Conservation (phyloP, 176 grass and related monocot species). For the Juncus effusus region DNA sequence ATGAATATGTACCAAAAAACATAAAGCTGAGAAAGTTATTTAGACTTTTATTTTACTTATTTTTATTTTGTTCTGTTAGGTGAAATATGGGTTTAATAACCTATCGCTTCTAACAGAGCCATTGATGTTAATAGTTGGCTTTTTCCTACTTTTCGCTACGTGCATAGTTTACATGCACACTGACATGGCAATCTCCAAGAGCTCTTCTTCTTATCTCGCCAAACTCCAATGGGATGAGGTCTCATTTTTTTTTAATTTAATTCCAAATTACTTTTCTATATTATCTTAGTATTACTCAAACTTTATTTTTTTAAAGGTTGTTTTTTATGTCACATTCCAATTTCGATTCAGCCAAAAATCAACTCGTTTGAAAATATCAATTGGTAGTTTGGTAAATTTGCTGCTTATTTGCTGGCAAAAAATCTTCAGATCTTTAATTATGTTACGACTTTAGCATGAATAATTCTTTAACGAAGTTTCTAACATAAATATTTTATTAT, state of each 20-base stretch:
- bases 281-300: background rate
- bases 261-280: background rate
- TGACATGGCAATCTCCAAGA: conserved; percentile 96
- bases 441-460: no score
- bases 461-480: no score
- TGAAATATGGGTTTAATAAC: conserved; percentile 84
- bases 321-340: background rate
- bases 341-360: background rate
- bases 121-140: conserved; percentile 78
- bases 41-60: no score
- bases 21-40: no score
- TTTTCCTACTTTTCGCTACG: conserved; percentile 75
- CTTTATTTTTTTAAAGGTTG: background rate
- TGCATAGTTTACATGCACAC: conserved; percentile 83
- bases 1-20: no score
- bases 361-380: background rate
- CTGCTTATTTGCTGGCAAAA: no score
- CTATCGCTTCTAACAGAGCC: conserved; percentile 79
- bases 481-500: background rate
- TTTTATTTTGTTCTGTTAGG: conserved; percentile 49
- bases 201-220: conserved; percentile 73
- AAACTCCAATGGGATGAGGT: conserved; percentile 97
- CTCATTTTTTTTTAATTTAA: conserved; percentile 9
- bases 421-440: no score
- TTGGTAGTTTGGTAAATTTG: no score